Conservation (phyloP, 768 basidiomycete genomes). For the Boletellus emodensis region DNA sequence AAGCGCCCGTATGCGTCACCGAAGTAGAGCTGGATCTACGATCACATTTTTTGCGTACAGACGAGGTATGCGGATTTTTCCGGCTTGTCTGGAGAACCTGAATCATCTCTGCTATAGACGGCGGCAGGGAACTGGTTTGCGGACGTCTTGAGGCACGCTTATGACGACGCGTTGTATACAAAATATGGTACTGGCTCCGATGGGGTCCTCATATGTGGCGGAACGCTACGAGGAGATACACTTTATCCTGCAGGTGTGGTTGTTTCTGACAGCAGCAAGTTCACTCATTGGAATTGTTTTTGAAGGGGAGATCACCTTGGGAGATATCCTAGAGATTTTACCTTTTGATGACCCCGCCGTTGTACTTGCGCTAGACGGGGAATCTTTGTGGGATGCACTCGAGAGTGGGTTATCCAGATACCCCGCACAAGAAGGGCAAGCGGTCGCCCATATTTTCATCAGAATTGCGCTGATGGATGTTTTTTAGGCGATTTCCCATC, state of each 20-base stretch:
- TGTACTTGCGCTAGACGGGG: constrained; percentile 76
- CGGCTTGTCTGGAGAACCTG: background rate
- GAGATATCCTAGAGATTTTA: constrained; percentile 84
- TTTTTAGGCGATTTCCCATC: constrained; percentile 76
- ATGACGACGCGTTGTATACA: constrained; percentile 63
- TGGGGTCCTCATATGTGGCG: constrained; percentile 77
- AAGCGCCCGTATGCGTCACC: constrained; percentile 72
- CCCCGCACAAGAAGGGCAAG: constrained; percentile 89
- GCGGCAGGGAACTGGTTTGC: constrained; percentile 80
- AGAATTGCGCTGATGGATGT: background rate
- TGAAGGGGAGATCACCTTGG: constrained; percentile 70
- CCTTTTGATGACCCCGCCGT: constrained; percentile 86
- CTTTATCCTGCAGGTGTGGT: constrained; percentile 72
- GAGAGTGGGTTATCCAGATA: constrained; percentile 71
- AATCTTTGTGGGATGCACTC: constrained; percentile 72
- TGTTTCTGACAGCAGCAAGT: background rate
- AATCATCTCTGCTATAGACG: constrained; percentile 39
- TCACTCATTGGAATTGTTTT: background rate
- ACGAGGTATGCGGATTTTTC: constrained; percentile 47
- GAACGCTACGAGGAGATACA: constrained; percentile 83
- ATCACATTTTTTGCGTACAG: constrained; percentile 68
- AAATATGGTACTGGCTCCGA: constrained; percentile 65
- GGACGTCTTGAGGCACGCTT: constrained; percentile 79
- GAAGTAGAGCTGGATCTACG: constrained; percentile 66
- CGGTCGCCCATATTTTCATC: background rate